Percentiles rank a stretch among this genome's conserved stretches.
phyloP scores from a whole-genome alignment of 768 basidiomycete species.

The Boletus fagicola region DNA sequence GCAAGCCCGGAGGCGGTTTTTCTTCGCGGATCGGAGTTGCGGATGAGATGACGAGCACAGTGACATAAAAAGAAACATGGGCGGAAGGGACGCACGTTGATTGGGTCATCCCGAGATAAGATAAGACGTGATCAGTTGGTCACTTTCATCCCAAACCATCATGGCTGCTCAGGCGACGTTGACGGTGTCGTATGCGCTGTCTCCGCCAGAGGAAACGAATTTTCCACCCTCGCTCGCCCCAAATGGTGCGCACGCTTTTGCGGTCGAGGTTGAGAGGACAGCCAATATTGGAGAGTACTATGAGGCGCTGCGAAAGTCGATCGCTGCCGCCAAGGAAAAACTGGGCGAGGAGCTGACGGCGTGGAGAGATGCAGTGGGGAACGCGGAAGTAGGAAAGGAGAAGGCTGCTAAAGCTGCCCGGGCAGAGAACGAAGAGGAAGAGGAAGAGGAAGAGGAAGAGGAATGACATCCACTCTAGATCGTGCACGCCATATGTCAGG shows the following conservation, averaged over 20 bases:
- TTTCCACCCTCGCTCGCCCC: conserved; percentile 21
- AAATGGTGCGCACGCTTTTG: conserved; percentile 27
- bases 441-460: conserved; percentile 39
- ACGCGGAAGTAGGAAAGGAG: conserved; percentile 61
- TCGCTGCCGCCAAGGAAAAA: conserved; percentile 50
- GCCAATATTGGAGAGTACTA: conserved; percentile 42
- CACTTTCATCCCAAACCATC: conserved; percentile 1
- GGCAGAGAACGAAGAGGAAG: conserved; percentile 48
- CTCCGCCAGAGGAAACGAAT: conserved; percentile 19
- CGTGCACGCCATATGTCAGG: not conserved
- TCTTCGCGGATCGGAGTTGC: conserved; percentile 14
- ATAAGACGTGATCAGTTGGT: conserved; percentile 10
- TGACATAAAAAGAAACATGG: not conserved
- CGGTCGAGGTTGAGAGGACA: conserved; percentile 21
- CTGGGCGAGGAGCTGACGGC: conserved; percentile 68
- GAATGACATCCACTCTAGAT: conserved; percentile 8
- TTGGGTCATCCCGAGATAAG: conserved; percentile 19
- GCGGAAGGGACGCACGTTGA: conserved; percentile 8
- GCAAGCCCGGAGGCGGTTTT: not conserved
- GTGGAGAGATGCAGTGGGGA: conserved; percentile 75
- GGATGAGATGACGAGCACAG: not conserved
- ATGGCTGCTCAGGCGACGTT: conserved; percentile 18
- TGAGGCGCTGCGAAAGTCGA: conserved; percentile 43
- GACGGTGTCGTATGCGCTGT: conserved; percentile 23
- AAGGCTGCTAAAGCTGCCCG: conserved; percentile 40